Percentiles rank a stretch among this genome's conserved stretches.
Evolutionary conservation across 345 rosid species (phyloP).

Genomic region (Syzygium jambos): DNA sequence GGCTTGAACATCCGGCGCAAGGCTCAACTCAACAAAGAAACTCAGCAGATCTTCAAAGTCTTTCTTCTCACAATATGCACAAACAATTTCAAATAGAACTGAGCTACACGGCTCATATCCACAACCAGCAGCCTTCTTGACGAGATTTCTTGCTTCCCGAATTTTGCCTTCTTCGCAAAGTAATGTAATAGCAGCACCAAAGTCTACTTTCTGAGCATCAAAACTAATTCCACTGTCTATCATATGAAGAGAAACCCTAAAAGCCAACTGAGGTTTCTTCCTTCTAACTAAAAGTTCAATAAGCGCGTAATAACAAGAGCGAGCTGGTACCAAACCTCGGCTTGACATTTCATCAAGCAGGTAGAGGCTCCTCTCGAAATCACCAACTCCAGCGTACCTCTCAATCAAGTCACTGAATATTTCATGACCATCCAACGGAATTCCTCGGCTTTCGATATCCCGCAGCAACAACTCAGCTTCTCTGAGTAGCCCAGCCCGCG

Average conservation of each 20-base stretch:
- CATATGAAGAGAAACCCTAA: slow-evolving; percentile 49
- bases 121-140: slow-evolving; percentile 38
- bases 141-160: slow-evolving; percentile 53
- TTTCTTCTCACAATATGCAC: slow-evolving; percentile 58
- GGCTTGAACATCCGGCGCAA: slow-evolving; percentile 28
- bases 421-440: slow-evolving; percentile 24
- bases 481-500: slow-evolving; percentile 41
- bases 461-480: slow-evolving; percentile 49
- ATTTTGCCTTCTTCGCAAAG: slow-evolving; percentile 55
- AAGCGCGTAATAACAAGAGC: slow-evolving; percentile 30
- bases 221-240: slow-evolving; percentile 16
- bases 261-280: slow-evolving; percentile 35
- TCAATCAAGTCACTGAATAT: slow-evolving; percentile 40
- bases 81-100: slow-evolving; percentile 36
- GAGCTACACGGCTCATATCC: slow-evolving; percentile 32
- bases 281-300: slow-evolving; percentile 37
- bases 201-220: slow-evolving; percentile 11
- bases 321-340: slow-evolving; percentile 28
- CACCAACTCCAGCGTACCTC: slow-evolving; percentile 29
- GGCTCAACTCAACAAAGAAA: slow-evolving; percentile 35
- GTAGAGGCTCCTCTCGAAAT: slow-evolving; percentile 43
- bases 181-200: slow-evolving; percentile 39
- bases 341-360: slow-evolving; percentile 45
- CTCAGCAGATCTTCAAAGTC: slow-evolving; percentile 66
- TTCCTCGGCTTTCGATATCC: slow-evolving; percentile 32